A percentile compares a stretch with the other conserved stretches of the same genome.
Evolutionary conservation across 176 grass and related monocot genomes (phyloP).

Genomic region (Rhipidocladum racemiflorum): DNA sequence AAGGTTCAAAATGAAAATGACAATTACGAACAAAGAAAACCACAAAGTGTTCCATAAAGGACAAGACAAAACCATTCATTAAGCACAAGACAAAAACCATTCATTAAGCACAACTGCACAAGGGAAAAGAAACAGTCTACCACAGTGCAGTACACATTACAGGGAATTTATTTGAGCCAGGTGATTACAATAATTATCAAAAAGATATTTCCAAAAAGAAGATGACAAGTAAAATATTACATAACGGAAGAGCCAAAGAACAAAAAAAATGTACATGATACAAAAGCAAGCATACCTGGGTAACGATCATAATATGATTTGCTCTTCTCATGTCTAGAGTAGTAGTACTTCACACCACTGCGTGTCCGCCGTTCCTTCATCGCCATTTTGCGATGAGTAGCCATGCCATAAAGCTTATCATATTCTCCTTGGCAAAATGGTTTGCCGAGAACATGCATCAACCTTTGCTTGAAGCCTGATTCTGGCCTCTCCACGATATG

Average conservation of each 20-base stretch:
- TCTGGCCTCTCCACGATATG: conserved; percentile 47
- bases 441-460: conserved; percentile 44
- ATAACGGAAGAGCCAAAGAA: background rate
- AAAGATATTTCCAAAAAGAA: conserved; percentile 6
- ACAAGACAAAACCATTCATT: background rate
- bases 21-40: background rate
- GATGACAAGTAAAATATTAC: background rate
- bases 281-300: conserved; percentile 57
- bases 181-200: background rate
- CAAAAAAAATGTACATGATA: background rate
- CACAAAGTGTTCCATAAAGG: background rate
- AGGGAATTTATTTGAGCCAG: background rate
- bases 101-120: background rate
- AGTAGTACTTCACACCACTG: conserved; percentile 28
- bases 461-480: conserved; percentile 58
- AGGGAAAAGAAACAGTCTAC: background rate
- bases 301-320: conserved; percentile 61
- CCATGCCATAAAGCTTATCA: conserved; percentile 22
- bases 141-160: background rate
- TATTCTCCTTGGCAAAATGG: conserved; percentile 55
- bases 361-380: conserved; percentile 48
- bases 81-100: background rate
- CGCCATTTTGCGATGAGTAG: conserved; percentile 26
- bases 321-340: conserved; percentile 39
- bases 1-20: conserved; percentile 6